Conservation (phyloP, 2,329 filamentous ascomycete genomes). For the Daldinia sp. region DNA sequence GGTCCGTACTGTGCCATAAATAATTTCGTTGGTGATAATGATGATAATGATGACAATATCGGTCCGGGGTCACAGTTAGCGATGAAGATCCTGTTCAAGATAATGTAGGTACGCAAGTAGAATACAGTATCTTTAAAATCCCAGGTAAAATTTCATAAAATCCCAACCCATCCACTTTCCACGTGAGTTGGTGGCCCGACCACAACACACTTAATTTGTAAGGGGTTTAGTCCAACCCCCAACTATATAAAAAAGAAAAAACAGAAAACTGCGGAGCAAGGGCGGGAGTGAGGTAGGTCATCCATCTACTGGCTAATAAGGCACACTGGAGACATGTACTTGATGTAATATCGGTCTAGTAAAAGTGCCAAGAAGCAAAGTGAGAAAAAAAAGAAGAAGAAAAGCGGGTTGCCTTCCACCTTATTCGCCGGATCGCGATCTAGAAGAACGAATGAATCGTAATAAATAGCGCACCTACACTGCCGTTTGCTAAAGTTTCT, state of each 20-base stretch:
- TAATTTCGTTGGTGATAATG: background rate
- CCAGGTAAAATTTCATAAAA: too few species aligned
- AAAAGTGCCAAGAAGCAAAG: slow-evolving; percentile 9
- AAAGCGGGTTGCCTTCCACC: slow-evolving; percentile 11
- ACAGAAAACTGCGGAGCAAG: too few species aligned
- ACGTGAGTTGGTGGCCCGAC: too few species aligned
- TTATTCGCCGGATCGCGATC: slow-evolving; percentile 16
- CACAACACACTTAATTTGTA: too few species aligned
- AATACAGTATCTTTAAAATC: too few species aligned
- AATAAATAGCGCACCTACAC: slow-evolving; percentile 21
- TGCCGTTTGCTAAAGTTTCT: slow-evolving; percentile 13
- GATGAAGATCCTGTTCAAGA: slow-evolving; percentile 21
- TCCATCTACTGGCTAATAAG: too few species aligned
- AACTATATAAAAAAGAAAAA: too few species aligned
- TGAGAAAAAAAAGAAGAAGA: background rate
- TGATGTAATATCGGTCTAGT: slow-evolving; percentile 19
- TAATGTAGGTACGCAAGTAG: slow-evolving; percentile 17
- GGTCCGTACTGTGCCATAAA: slow-evolving; percentile 2
- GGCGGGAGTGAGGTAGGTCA: too few species aligned
- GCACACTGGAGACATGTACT: slow-evolving; percentile 7
- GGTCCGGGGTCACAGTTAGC: slow-evolving; percentile 6
- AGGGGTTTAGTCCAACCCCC: too few species aligned
- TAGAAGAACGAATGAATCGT: too few species aligned
- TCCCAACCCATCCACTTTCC: too few species aligned
- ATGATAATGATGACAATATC: slow-evolving; percentile 3